These are phyloP conservation scores for Diospyros lotus DNA, from an alignment of 148 eudicot genomes.

Conservation along the genomic window DNA sequence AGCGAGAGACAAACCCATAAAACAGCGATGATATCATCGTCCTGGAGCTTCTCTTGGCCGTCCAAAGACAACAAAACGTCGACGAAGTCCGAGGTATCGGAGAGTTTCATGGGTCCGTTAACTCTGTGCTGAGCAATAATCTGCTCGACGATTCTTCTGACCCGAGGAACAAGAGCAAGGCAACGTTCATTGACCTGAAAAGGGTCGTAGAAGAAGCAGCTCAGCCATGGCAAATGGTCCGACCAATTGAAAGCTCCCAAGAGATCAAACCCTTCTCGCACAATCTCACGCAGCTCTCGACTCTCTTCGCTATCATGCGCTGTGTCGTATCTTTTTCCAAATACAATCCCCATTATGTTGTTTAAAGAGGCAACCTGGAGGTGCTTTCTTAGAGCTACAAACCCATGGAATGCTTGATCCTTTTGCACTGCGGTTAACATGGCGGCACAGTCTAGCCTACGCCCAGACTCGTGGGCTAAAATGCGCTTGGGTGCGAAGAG, in stretches of 20 bases:
- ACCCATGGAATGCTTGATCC: conserved; percentile 37
- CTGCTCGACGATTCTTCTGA: conserved; percentile 27
- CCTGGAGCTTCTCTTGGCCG: conserved; percentile 30
- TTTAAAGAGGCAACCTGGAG: conserved; percentile 46
- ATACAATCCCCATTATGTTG: conserved; percentile 49
- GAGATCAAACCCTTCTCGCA: conserved; percentile 58
- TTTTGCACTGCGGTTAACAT: conserved; percentile 27
- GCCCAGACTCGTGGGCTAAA: conserved; percentile 32
- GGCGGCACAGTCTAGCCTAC: conserved; percentile 35
- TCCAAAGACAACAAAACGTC: conserved; percentile 50
- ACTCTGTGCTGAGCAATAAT: conserved; percentile 34
- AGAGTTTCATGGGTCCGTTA: background rate
- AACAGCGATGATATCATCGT: conserved; percentile 29
- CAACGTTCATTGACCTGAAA: conserved; percentile 31
- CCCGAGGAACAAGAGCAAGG: conserved; percentile 41
- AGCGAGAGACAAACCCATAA: conserved; percentile 22
- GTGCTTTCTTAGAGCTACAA: conserved; percentile 36
- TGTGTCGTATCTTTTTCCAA: conserved; percentile 37
- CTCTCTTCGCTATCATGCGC: conserved; percentile 18
- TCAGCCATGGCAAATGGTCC: conserved; percentile 54
- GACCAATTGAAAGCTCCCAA: conserved; percentile 63
- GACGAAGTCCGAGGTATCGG: conserved; percentile 30
- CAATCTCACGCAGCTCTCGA: conserved; percentile 42
- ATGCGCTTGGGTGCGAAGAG: conserved; percentile 50
- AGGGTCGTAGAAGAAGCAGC: conserved; percentile 45